These are phyloP conservation scores for Ustilago nuda DNA, from an alignment of 1,284 basidiomycete species.

Conservation along the genomic window DNA sequence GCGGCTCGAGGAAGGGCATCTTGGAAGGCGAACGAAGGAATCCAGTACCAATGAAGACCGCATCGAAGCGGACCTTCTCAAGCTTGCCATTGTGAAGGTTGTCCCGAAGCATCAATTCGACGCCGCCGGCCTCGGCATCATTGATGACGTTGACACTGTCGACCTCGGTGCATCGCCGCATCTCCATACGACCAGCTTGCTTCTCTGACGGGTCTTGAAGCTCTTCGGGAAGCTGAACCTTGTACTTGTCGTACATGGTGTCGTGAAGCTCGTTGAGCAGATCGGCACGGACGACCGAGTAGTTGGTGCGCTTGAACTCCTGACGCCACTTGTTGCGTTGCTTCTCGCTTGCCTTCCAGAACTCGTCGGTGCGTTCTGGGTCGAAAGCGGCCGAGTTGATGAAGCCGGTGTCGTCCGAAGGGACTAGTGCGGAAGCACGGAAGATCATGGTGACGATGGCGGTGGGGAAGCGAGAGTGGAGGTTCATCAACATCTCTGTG, in stretches of 20 bases:
- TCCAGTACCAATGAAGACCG: conserved; percentile 66
- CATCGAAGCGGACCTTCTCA: conserved; percentile 56
- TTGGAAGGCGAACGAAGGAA: conserved; percentile 52
- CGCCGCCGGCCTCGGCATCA: conserved; percentile 14
- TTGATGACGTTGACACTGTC: conserved; percentile 29
- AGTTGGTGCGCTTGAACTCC: conserved; percentile 68
- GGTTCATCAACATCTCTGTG: conserved; percentile 65
- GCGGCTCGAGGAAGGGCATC: conserved; percentile 55
- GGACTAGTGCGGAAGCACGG: conserved; percentile 64
- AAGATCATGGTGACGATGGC: conserved; percentile 65
- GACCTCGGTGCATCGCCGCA: conserved; percentile 49
- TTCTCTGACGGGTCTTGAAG: conserved; percentile 52
- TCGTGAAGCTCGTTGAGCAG: conserved; percentile 63
- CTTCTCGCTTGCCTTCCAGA: conserved; percentile 57
- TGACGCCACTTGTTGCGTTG: conserved; percentile 58
- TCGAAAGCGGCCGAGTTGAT: conserved; percentile 68
- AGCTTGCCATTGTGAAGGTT: conserved; percentile 37
- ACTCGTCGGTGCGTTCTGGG: conserved; percentile 64
- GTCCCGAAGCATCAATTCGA: conserved; percentile 41
- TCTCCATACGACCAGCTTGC: conserved; percentile 42
- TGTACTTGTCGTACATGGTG: conserved; percentile 62
- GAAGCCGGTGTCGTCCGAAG: conserved; percentile 67
- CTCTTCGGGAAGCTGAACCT: conserved; percentile 57
- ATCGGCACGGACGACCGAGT: conserved; percentile 64
- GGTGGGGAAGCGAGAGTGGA: conserved; percentile 62